These are phyloP conservation scores for Coemansia sp. DNA, from an alignment of 192 early-diverging fungal species.

Conservation along the genomic window DNA sequence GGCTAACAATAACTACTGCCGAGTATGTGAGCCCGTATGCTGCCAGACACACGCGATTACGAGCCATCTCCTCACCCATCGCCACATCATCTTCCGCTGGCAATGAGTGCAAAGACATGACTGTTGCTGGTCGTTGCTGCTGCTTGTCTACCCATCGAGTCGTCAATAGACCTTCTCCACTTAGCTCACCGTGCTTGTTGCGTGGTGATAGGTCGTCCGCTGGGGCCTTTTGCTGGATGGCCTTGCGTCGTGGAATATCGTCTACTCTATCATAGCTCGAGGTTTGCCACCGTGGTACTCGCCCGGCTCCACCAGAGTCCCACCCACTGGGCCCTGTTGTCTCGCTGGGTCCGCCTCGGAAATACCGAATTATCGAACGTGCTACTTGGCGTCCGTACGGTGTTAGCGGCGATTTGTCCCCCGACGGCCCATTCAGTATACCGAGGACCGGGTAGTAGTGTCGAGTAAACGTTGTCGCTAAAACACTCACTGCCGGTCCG, in stretches of 20 bases:
- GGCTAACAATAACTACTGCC: conserved; percentile 33
- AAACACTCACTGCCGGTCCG: conserved; percentile 9
- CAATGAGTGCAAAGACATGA: conserved; percentile 45
- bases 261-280: conserved; percentile 32
- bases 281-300: conserved; percentile 36
- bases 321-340: neutral
- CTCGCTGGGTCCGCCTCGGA: conserved; percentile 22
- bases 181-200: conserved; percentile 16
- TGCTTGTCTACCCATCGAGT: conserved; percentile 33
- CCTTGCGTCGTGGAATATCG: conserved; percentile 41
- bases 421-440: conserved; percentile 26
- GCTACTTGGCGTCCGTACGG: conserved; percentile 40
- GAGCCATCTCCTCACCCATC: conserved; percentile 40
- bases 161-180: conserved; percentile 27
- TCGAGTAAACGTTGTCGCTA: conserved; percentile 24
- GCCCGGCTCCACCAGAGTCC: neutral
- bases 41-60: conserved; percentile 49
- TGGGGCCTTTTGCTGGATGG: neutral
- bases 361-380: conserved; percentile 37
- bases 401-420: conserved; percentile 9
- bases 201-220: conserved; percentile 7
- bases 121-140: conserved; percentile 40
- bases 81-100: conserved; percentile 13
- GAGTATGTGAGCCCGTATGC: conserved; percentile 34
- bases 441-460: conserved; percentile 53